Evolutionary conservation across 257 asterid genomes (phyloP), one percentile per base, ranked within the genome.

Genomic region (Solanum tacnaense): DNA sequence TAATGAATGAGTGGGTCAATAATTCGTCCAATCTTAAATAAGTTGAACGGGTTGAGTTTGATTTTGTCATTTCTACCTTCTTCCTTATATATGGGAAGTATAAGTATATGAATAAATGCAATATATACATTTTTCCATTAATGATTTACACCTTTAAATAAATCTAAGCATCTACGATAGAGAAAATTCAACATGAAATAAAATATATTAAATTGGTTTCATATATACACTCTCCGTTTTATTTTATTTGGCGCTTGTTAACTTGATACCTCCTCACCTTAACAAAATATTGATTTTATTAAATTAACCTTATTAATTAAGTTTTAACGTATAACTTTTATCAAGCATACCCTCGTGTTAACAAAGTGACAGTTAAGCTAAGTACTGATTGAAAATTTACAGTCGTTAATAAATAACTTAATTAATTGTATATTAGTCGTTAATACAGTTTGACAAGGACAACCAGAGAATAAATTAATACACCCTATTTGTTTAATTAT

Each of bases 401-500:
- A 3, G 41, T 9, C 4, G 46, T 34, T 20, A 34, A 73, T 34
- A 34, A 73, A 23, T 2, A 34, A 34, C 46, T 34, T 34, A 34
- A 31, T 20, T 73, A 70, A 70, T 70, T 29, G 10, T 11, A 5
- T 25, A 71, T 34, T 73, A 73, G 46, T 73, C 81, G 27, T 18
- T 34, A 34, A 34, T 73, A 73, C 27, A 72, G 81, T 73, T 73
- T 34, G 29, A 34, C 27, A 9, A 34, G 13, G 44, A 9, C 5
- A 7, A 32, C 13, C 13, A 31, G 0, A 1, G 27, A 34, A 9
- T 73, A 73, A 73, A 68, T 29, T 68, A 68, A 73, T 73, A 34
- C 27, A 73, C 81, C 81, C 81, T 73, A 34, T 34, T 73, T 73
- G 2, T 73, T 72, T 72, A 72, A 32, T 72, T 72, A 72, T 72